Base-by-base conservation (phyloP, 768 basidiomycete species). In the Nevesoporus exiguus region DNA sequence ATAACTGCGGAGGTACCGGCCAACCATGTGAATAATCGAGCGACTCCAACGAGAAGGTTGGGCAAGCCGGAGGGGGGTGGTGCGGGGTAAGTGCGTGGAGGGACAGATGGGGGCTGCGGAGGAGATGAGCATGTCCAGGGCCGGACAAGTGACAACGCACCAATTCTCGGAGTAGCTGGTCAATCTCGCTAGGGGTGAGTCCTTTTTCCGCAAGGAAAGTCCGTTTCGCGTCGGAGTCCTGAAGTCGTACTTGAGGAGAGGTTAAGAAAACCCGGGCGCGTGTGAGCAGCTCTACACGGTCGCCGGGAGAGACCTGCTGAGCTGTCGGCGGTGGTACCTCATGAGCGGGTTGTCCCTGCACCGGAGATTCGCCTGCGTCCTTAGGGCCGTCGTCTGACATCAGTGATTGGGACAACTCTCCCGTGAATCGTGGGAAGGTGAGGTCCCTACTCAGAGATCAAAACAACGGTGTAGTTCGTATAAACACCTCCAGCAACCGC, bases 11-110 rank as follows among this genome's bases (percentile, higher is more conserved):
- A 83, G 10, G 85, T 78, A 6, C 89, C 85, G 2, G 78, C 74
- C 52, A 88, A 63, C 90, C 88, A 91, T 7, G 73, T 71, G 47
- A 86, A 77, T 19, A 89, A 69, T 40, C 86, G 79, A 24, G 74
- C 69, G 17, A 84, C 69, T 3, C 84, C 87, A 11, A 83, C 66
- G n/a, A 91, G 71, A 36, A 90, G 76, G 42, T 77, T 76, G 0
- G 88, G 88, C 1, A 91, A 70, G 60, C 79, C 81, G 3, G 88
- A 90, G 3, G 87, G 87, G 5, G 83, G 80, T 11, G 76, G 79
- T 55, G 79, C 80, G 4, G 88, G 88, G 61, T 91, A 91, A 45
- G 84, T 83, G 59, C 86, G 79, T 0, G 88, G 86, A 19, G 88
- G 88, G 33, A 91, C 69, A 6, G 68, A 53, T 9, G 85, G 87